Evolutionary conservation across 169 alveolate species (phyloP).

Genomic region (Plasmodium relictum): DNA sequence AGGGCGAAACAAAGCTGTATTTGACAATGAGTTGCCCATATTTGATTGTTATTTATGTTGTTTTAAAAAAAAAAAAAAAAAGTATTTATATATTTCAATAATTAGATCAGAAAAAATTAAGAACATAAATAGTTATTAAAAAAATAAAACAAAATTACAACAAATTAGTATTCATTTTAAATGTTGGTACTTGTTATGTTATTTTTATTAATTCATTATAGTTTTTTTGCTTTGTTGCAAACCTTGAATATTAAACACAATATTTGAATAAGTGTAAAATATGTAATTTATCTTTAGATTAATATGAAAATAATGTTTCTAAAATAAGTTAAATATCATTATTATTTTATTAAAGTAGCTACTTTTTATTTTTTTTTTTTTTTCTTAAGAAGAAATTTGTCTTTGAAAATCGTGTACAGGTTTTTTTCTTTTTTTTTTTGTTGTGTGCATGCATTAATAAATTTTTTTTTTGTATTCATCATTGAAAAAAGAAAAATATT

Average conservation of each 20-base stretch:
- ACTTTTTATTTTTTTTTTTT: neutral
- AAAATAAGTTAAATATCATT: neutral
- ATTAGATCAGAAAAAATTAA: neutral
- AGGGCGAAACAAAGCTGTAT: slow-evolving; percentile 66
- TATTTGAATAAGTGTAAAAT: neutral
- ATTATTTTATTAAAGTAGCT: neutral
- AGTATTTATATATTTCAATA: neutral
- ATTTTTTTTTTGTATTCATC: neutral
- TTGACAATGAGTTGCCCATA: slow-evolving; percentile 60
- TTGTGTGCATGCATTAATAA: neutral
- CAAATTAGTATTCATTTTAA: too few species aligned
- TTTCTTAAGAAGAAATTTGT: neutral
- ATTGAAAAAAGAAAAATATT: too few species aligned
- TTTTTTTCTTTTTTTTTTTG: neutral
- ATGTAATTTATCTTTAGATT: too few species aligned
- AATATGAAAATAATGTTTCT: neutral
- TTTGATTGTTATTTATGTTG: neutral
- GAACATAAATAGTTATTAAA: neutral
- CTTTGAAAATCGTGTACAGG: neutral
- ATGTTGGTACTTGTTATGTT: neutral
- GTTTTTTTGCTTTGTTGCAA: neutral
- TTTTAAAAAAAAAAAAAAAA: neutral
- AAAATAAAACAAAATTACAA: neutral
- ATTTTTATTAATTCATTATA: neutral
- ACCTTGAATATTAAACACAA: neutral